Conservation (phyloP, 108 stramenopile species). For the Fragilariopsis cylindrus region DNA sequence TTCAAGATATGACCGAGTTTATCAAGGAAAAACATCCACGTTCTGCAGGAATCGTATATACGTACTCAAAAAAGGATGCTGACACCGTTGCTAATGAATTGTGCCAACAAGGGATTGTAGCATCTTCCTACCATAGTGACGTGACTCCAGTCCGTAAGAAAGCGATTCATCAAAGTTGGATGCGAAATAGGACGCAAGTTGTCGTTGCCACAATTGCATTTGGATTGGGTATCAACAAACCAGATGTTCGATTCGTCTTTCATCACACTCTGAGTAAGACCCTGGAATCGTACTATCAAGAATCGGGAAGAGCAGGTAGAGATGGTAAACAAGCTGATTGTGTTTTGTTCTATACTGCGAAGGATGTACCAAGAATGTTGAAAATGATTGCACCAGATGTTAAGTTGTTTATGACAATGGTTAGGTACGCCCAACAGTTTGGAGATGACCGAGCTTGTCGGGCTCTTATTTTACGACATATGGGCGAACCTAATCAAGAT, state of each 20-base stretch:
- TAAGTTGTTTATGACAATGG: conserved; percentile 64
- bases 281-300: conserved; percentile 94
- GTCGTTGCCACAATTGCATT: conserved; percentile 96
- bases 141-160: conserved; percentile 47
- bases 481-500: conserved; percentile 64
- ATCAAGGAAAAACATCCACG: conserved; percentile 58
- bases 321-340: conserved; percentile 89
- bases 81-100: conserved; percentile 75
- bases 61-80: conserved; percentile 87
- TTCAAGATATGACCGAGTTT: conserved; percentile 78
- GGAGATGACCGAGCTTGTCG: conserved; percentile 74
- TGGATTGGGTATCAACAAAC: conserved; percentile 96
- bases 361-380: conserved; percentile 75
- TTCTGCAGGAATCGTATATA: conserved; percentile 91
- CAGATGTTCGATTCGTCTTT: conserved; percentile 78
- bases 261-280: conserved; percentile 87
- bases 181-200: conserved; percentile 86
- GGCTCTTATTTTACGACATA: conserved; percentile 54
- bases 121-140: conserved; percentile 78
- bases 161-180: conserved; percentile 81
- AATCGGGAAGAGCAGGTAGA: conserved; percentile 92
- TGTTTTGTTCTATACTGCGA: conserved; percentile 79
- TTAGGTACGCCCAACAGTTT: conserved; percentile 67
- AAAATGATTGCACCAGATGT: conserved; percentile 71
- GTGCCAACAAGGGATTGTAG: conserved; percentile 75